These are phyloP conservation scores for Cryptococcus neoformans DNA, from an alignment of 1,284 basidiomycete genomes.

Conservation along the genomic window DNA sequence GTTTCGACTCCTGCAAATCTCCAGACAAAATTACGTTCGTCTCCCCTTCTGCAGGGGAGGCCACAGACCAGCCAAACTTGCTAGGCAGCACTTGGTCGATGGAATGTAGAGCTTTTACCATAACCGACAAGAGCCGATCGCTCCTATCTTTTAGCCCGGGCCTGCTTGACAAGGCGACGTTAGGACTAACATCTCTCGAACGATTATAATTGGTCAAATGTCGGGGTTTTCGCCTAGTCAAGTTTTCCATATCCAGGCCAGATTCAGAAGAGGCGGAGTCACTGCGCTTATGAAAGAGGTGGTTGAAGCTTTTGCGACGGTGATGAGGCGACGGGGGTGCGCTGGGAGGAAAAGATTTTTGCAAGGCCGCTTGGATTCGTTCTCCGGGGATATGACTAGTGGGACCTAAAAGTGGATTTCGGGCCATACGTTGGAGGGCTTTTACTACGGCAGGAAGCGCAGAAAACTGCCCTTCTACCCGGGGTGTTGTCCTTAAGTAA, in stretches of 20 bases:
- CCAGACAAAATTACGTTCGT: not conserved
- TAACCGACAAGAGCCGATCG: conserved; percentile 9
- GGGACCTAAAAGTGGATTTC: conserved; percentile 40
- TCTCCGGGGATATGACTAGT: conserved; percentile 42
- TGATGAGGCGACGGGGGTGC: conserved; percentile 4
- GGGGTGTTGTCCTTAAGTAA: conserved; percentile 24
- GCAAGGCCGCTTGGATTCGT: conserved; percentile 36
- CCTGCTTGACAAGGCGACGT: not conserved
- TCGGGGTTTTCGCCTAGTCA: conserved; percentile 2
- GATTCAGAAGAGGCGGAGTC: conserved; percentile 1
- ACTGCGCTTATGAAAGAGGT: not conserved
- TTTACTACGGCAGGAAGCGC: conserved; percentile 24
- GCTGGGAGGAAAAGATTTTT: conserved; percentile 17
- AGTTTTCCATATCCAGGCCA: not conserved
- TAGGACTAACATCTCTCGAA: conserved; percentile 1
- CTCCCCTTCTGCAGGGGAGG: not conserved
- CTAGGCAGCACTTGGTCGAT: conserved; percentile 3
- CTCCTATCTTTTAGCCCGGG: conserved; percentile 11
- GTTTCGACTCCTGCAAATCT: conserved; percentile 5
- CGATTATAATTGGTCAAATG: conserved; percentile 8
- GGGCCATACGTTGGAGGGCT: conserved; percentile 24
- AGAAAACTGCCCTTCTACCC: conserved; percentile 13
- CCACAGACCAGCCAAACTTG: conserved; percentile 9
- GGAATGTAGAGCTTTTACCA: conserved; percentile 7
- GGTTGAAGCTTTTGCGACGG: not conserved